Base-by-base conservation (phyloP, 2,329 filamentous ascomycete genomes). In the Aureobasidium melanogenum region DNA sequence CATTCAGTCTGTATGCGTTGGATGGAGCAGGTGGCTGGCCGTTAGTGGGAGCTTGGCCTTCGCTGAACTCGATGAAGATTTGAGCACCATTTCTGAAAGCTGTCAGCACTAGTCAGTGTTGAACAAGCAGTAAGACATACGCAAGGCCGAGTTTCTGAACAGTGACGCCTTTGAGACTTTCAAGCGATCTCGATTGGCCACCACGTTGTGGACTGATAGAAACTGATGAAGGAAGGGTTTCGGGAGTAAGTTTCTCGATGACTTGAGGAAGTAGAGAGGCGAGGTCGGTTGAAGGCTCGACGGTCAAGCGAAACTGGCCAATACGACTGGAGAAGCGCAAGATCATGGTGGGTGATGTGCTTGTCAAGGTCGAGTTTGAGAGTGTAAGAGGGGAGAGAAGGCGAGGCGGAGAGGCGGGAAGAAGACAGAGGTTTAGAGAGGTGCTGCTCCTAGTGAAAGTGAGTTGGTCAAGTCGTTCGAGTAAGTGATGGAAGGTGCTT, bases 301-400 rank as follows among this genome's bases (percentile, higher is more conserved):
- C 84, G 56, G 82, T 89, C 69, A 97, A 80, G 68, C 94, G 88
- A 75, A 92, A 87, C 81, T 94, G 94, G 78, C 94, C 94, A 78
- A 97, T 91, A 66, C 89, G 91, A 72, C 91, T 91, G 69, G 92
- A 87, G 68, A 96, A 89, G 74, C 92, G 85, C 61, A 97, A 80
- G 70, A 96, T 82, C 85, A 96, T 96, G 66, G 71, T 77, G 71
- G 71, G 26, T 15, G 34, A 58, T 32, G 38, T 43, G 52, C 36
- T 56, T 56, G 52, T 34, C 15, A 34, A 28, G 28, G 14, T 32
- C 39, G 52, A 28, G 43, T 28, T 6, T 19, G 14, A 4, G 22
- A 17, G 54, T 44, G n/a, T 9, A 30, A 38, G 39, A 47, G 32
- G 9, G 6, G 3, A 17, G 41, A 22, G 24, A 50, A 32, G 56